Conservation (phyloP, 306 rosid genomes). For the Trifolium dubium region DNA sequence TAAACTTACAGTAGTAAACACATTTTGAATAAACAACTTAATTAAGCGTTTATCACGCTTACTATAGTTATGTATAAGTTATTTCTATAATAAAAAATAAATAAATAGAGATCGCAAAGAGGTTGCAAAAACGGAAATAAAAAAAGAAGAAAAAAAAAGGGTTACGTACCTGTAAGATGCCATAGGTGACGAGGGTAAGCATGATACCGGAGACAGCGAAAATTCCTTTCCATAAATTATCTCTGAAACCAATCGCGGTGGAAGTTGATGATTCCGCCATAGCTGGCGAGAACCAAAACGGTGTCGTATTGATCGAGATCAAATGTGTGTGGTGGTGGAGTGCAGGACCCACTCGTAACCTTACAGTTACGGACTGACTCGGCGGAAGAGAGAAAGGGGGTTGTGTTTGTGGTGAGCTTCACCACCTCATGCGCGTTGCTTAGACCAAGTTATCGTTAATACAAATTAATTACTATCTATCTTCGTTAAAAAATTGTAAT, state of each 20-base stretch:
- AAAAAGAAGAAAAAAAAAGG: not conserved
- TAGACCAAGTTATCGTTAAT: too few species aligned
- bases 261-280: slow-evolving; percentile 64
- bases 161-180: slow-evolving; percentile 73
- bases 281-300: slow-evolving; percentile 32
- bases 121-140: not conserved
- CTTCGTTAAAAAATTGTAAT: too few species aligned
- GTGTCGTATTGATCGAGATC: slow-evolving; percentile 23
- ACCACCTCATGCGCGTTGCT: too few species aligned
- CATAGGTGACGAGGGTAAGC: slow-evolving; percentile 92
- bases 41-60: too few species aligned
- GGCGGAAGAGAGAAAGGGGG: too few species aligned
- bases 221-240: slow-evolving; percentile 64
- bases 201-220: slow-evolving; percentile 89
- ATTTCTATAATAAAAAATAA: too few species aligned
- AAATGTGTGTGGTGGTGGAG: not conserved
- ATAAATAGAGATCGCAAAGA: slow-evolving; percentile 25
- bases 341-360: slow-evolving; percentile 8
- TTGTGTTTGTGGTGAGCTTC: too few species aligned
- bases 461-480: too few species aligned
- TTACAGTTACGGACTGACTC: not conserved
- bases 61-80: too few species aligned
- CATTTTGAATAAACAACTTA: too few species aligned
- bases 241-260: slow-evolving; percentile 36
- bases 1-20: slow-evolving; percentile 13